These are phyloP conservation scores for Rhodosporidiobolus sp. DNA, from an alignment of 768 basidiomycete genomes.

Conservation along the genomic window DNA sequence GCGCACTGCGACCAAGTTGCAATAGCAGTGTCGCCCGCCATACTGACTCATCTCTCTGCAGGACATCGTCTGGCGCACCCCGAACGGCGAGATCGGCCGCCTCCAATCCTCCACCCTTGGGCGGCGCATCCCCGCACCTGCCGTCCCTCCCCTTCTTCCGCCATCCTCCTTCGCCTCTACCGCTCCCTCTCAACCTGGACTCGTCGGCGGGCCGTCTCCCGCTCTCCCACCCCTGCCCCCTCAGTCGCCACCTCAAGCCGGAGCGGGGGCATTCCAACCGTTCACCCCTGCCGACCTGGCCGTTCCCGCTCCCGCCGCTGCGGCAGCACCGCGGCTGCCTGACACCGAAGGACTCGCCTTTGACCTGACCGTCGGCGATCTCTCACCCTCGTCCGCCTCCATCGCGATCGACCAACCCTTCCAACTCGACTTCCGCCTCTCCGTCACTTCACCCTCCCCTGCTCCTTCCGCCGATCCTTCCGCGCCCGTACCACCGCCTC, in stretches of 20 bases:
- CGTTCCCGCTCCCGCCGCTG: slow-evolving; percentile 18
- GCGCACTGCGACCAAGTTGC: not conserved
- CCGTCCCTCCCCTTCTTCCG: slow-evolving; percentile 42
- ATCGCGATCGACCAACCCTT: slow-evolving; percentile 60
- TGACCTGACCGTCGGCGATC: slow-evolving; percentile 47
- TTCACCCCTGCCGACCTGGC: no score
- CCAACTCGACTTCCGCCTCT: slow-evolving; percentile 48
- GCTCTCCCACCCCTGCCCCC: slow-evolving; percentile 3
- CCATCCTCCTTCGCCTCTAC: not conserved
- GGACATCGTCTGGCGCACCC: slow-evolving; percentile 83
- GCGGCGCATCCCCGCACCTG: slow-evolving; percentile 65
- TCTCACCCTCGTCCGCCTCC: slow-evolving; percentile 47
- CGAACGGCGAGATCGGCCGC: slow-evolving; percentile 79
- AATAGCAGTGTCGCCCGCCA: no score
- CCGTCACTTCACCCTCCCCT: not conserved
- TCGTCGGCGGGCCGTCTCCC: slow-evolving; percentile 38
- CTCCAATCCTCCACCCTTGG: slow-evolving; percentile 86
- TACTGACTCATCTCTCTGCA: slow-evolving; percentile 52
- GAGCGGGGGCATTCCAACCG: slow-evolving; percentile 32
- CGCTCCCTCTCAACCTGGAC: slow-evolving; percentile 48
- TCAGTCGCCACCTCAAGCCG: slow-evolving; percentile 39
- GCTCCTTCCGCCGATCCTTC: not conserved
- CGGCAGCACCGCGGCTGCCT: slow-evolving; percentile 42
- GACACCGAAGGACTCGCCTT: slow-evolving; percentile 62
- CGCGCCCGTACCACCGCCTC: accelerated